Conservation (phyloP, 2,329 filamentous ascomycete genomes). For the Chalaropsis ovoidea region DNA sequence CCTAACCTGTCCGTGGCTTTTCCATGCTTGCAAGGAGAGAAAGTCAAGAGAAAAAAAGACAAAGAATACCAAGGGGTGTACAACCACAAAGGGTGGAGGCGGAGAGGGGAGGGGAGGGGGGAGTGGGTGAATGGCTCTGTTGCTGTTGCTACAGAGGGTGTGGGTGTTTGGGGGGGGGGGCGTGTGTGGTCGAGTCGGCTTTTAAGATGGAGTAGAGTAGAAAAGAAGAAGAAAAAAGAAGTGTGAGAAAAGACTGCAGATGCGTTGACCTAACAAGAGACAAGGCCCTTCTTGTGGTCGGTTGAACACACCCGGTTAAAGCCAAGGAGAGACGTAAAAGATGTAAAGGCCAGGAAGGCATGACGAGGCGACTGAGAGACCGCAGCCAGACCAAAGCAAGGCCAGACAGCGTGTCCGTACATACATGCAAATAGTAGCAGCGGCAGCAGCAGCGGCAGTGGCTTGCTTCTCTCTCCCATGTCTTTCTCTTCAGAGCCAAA, state of each 20-base stretch:
- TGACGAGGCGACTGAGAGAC: neutral
- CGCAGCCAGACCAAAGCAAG: conserved; percentile 1
- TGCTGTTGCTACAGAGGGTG: no score
- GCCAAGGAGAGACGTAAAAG: neutral
- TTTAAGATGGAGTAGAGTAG: neutral
- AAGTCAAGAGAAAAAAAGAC: neutral
- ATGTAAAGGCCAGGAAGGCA: conserved; percentile 1
- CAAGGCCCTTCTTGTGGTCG: neutral
- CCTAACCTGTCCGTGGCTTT: neutral
- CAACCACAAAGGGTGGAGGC: neutral
- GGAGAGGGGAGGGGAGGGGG: neutral
- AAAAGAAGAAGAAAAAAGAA: neutral
- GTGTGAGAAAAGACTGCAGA: neutral
- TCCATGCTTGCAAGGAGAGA: neutral
- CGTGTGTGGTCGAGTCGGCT: neutral
- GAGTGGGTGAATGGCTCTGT: neutral
- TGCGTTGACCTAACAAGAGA: neutral
- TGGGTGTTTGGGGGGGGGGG: neutral
- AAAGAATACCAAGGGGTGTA: neutral
- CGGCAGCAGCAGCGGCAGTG: neutral
- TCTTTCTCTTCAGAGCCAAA: neutral
- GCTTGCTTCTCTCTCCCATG: neutral
- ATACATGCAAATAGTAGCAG: neutral
- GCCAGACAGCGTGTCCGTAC: conserved; percentile 1
- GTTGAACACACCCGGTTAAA: conserved; percentile 8